Conservation (phyloP, 2,329 filamentous ascomycete species). For the Fusarium sp. region DNA sequence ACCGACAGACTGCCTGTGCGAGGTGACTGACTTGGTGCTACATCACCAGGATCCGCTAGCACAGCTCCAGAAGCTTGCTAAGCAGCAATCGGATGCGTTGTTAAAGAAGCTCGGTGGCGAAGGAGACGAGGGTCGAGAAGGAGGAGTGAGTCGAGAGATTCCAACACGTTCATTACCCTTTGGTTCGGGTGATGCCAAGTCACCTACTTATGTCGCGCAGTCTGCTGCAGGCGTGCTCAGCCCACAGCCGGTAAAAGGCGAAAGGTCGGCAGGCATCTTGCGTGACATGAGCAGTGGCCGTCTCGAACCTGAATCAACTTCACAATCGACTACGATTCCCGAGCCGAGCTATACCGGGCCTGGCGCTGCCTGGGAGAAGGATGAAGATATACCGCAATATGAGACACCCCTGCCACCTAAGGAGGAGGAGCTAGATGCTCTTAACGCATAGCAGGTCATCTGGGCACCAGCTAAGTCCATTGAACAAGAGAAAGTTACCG, state of each 20-base stretch:
- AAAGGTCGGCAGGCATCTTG: slow-evolving; percentile 49
- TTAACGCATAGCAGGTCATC: slow-evolving; percentile 49
- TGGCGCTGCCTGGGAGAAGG: slow-evolving; percentile 62
- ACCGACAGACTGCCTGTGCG: slow-evolving; percentile 64
- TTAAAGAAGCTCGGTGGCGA: slow-evolving; percentile 61
- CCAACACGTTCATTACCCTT: slow-evolving; percentile 63
- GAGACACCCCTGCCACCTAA: slow-evolving; percentile 53
- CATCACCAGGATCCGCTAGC: slow-evolving; percentile 72
- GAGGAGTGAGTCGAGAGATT: slow-evolving; percentile 54
- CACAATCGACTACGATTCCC: slow-evolving; percentile 46
- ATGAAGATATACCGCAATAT: slow-evolving; percentile 52
- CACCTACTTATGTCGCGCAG: slow-evolving; percentile 44
- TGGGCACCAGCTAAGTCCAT: slow-evolving; percentile 17
- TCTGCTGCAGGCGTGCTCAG: slow-evolving; percentile 48
- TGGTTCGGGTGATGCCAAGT: slow-evolving; percentile 58
- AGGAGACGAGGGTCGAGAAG: slow-evolving; percentile 40
- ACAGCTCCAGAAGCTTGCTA: slow-evolving; percentile 76
- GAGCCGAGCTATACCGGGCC: slow-evolving; percentile 62
- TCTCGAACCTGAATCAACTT: slow-evolving; percentile 23
- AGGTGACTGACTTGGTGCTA: slow-evolving; percentile 63
- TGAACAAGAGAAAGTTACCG: slow-evolving; percentile 3
- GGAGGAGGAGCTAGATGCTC: slow-evolving; percentile 55
- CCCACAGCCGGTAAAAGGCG: slow-evolving; percentile 57
- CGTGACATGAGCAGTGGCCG: slow-evolving; percentile 44
- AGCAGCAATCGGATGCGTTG: slow-evolving; percentile 72